Conservation (phyloP, 192 early-diverging fungal species). For the Mortierella claussenii region DNA sequence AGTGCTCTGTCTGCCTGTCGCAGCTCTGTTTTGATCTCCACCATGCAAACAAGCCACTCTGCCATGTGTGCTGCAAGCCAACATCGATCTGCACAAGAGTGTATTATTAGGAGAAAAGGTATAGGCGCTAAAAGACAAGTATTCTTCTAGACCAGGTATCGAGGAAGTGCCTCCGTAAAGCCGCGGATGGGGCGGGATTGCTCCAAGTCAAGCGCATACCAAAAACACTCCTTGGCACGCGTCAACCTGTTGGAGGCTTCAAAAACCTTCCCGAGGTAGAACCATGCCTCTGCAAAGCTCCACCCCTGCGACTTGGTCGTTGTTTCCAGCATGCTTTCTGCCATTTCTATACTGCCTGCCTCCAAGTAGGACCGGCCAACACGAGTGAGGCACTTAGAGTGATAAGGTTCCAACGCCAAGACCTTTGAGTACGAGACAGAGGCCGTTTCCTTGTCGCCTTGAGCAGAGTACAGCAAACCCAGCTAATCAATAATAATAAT, state of each 20-base stretch:
- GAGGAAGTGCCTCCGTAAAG: constrained; percentile 15
- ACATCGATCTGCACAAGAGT: neutral
- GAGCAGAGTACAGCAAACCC: constrained; percentile 53
- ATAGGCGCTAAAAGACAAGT: too few relatives aligned
- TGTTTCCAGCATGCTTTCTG: constrained; percentile 62
- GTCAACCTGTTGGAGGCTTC: constrained; percentile 52
- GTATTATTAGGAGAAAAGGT: neutral
- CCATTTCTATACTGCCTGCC: constrained; percentile 56
- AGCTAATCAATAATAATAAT: constrained; percentile 12
- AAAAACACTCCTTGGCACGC: constrained; percentile 65
- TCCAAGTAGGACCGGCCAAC: constrained; percentile 60
- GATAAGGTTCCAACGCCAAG: constrained; percentile 50
- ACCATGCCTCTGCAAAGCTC: constrained; percentile 74
- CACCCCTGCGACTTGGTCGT: constrained; percentile 64
- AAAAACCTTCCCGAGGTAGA: constrained; percentile 61
- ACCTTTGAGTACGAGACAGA: constrained; percentile 63
- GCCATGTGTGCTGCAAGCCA: neutral
- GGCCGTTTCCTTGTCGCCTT: constrained; percentile 55
- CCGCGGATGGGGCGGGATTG: constrained; percentile 56
- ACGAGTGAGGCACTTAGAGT: constrained; percentile 55
- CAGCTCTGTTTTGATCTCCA: neutral
- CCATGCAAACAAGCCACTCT: neutral
- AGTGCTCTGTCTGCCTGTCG: neutral
- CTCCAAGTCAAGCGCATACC: constrained; percentile 70
- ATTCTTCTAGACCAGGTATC: constrained; percentile 19